Conservation (phyloP, 768 basidiomycete genomes). For the Hebeloma cylindrosporum region DNA sequence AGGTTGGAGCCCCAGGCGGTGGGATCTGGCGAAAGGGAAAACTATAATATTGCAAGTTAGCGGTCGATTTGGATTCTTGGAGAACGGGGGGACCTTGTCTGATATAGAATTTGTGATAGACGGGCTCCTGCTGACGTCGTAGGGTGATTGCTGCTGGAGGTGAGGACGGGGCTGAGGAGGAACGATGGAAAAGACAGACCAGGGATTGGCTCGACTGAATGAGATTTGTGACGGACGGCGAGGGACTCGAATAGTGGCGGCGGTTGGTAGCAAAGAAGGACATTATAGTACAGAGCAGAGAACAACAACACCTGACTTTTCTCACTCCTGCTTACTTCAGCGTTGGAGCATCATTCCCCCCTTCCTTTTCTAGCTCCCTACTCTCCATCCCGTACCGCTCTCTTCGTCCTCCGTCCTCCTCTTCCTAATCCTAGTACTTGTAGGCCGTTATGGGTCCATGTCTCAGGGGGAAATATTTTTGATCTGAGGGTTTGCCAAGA, state of each 20-base stretch:
- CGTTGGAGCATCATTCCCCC: conserved; percentile 31
- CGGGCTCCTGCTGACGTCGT: conserved; percentile 13
- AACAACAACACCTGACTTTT: conserved; percentile 4
- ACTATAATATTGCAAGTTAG: conserved; percentile 39
- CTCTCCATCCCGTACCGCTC: not conserved
- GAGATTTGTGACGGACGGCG: conserved; percentile 55
- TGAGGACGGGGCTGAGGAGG: no score
- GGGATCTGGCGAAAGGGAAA: conserved; percentile 73
- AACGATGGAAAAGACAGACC: not conserved
- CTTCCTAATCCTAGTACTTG: not conserved
- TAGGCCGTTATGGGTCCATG: conserved; percentile 5
- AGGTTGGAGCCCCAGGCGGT: conserved; percentile 70
- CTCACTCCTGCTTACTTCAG: conserved; percentile 22
- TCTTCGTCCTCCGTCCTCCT: not conserved
- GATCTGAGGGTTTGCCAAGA: not conserved
- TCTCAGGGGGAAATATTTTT: not conserved
- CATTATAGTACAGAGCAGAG: conserved; percentile 25
- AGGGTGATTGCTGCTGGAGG: conserved; percentile 35
- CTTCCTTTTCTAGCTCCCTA: conserved; percentile 22
- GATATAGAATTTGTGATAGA: conserved; percentile 43
- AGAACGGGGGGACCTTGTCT: conserved; percentile 46
- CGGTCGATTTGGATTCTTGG: not conserved
- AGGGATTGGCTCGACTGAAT: conserved; percentile 28
- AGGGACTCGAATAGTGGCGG: conserved; percentile 40
- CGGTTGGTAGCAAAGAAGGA: conserved; percentile 35